Evolutionary conservation across 306 rosid genomes (phyloP), one percentile per base, ranked within the genome.

Genomic region (Acacia crassicarpa): DNA sequence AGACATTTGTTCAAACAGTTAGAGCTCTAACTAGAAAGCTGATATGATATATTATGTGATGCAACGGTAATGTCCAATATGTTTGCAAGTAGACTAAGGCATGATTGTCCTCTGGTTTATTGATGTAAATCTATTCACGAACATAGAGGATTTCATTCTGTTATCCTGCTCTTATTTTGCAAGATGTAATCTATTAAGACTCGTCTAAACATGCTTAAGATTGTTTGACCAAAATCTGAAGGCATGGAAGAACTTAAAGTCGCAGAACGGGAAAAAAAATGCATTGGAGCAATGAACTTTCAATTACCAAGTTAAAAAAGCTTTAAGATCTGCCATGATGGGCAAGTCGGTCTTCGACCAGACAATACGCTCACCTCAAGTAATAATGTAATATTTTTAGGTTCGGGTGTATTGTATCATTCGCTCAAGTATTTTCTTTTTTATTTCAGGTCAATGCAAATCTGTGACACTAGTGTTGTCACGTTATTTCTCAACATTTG

Each of bases 41-140:
- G 54, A 69, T 82, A 25, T 67, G 46, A 67, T 19, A 20, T 68
- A 9, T 14, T 13, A 13, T 63, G 41, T 30, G 4, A 80, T 75
- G 80, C 83, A 84, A 85, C 83, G 35, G 59, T 33, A n/a, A 38
- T 78, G 27, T 56, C 63, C 63, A 8, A 2, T 56, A 81, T 89
- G 74, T 79, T 84, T 84, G 84, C 79, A 78, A 63, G 86, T 84
- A 88, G 87, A 72, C 61, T 43, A 63, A 74, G 70, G 67, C 72
- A 75, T 72, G 58, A 56, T 65, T 70, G 76, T 81, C 77, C 46
- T 81, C 76, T 83, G 75, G 80, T 27, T 75, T 40, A 9, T 71
- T 49, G 67, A 88, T 80, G 84, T 33, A 76, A 63, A 81, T 77
- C 86, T 61, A 66, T 80, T 80, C 30, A 73, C 32, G 74, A 49